Conservation (phyloP, 768 basidiomycete species). For the Pisolithus orientalis region DNA sequence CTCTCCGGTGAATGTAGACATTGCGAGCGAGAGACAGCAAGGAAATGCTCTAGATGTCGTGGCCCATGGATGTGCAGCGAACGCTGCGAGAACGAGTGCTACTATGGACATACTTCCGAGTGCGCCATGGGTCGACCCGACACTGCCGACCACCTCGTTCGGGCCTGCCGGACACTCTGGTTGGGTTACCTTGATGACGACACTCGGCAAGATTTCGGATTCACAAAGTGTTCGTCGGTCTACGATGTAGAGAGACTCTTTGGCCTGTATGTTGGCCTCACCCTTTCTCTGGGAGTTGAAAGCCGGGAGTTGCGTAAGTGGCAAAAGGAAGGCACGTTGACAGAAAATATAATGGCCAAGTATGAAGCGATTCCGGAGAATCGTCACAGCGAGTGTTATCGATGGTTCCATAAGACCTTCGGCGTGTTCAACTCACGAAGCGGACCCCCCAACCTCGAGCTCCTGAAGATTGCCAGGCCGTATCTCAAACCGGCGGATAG, state of each 20-base stretch:
- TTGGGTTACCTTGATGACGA: conserved; percentile 10
- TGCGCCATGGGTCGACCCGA: neutral
- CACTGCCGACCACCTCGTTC: neutral
- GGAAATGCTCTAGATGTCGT: neutral
- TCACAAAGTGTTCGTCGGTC: conserved; percentile 14
- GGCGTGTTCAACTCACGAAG: too few relatives aligned
- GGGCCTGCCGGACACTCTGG: too few relatives aligned
- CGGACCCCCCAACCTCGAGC: too few relatives aligned
- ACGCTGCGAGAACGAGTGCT: neutral
- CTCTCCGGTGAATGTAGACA: neutral
- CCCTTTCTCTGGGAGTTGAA: conserved; percentile 14
- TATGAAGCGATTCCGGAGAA: conserved; percentile 10
- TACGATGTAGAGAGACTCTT: conserved; percentile 15
- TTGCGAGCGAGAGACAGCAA: neutral
- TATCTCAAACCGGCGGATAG: neutral
- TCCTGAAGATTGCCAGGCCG: neutral
- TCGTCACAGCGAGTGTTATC: too few relatives aligned
- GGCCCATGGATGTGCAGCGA: neutral
- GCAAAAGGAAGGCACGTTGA: conserved; percentile 24
- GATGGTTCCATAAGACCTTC: too few relatives aligned
- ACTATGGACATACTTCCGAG: neutral
- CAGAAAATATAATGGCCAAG: conserved; percentile 24
- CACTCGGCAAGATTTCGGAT: conserved; percentile 30
- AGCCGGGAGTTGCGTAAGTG: conserved; percentile 25
- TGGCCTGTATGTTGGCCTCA: conserved; percentile 18